Evolutionary conservation across 805 yeast species (phyloP), one percentile per base, ranked within the genome.

Genomic region (Candida argentea): DNA sequence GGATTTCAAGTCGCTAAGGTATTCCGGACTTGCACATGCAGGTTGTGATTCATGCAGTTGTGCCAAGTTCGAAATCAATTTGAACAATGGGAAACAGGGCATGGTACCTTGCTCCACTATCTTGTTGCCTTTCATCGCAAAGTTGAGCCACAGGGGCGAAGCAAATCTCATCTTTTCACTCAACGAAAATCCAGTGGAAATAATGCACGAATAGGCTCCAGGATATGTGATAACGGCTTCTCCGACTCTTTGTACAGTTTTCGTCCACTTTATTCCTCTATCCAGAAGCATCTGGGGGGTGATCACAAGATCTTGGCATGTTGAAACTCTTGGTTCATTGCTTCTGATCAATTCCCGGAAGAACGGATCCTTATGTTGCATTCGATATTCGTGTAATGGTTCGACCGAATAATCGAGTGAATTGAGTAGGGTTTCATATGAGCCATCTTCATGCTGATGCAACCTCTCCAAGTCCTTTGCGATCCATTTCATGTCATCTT

Each of bases 161-260:
- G 81, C 79, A 55, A 77, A 67, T 30, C 65, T 63, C 3, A 67
- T 70, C 20, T 65, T 59, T 46, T 79, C 82, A 29, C 69, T 64
- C 5, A 76, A 46, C 23, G 64, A 63, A 28, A 72, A 61, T 0
- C 85, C 86, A 10, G 70, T 45, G 0, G 77, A 70, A 3, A 76
- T 43, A 4, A 47, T 52, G 9, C 73, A 47, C 1, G 76, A 55
- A 42, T 70, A 77, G 1, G 70, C 43, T 30, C 61, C 59, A 0
- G 87, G 85, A 37, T 54, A 73, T 31, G 66, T 73, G 33, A 77
- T 54, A 5, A 80, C 51, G 31, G 64, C 61, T 20, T 79, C 81
- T 1, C 83, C 82, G 0, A 77, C 73, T 21, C 57, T 58, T 44
- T 79, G 87, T n/a, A 61, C 44, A 0, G 69, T 52, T 5, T 67